Evolutionary conservation across 345 rosid species (phyloP).

Genomic region (Acer negundo): DNA sequence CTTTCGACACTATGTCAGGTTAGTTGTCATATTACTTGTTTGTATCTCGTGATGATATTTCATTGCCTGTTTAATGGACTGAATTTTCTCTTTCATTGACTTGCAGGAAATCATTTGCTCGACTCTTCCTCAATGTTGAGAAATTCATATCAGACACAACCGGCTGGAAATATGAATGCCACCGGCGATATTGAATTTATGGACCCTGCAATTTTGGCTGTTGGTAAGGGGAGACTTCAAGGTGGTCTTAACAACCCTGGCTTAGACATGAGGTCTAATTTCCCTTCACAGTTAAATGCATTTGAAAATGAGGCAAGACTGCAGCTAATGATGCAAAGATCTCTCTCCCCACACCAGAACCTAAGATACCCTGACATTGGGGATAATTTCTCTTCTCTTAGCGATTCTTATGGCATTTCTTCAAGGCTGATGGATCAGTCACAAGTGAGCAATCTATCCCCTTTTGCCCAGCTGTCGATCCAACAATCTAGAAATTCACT

Average conservation of each 20-base stretch:
- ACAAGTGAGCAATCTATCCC: slow-evolving; percentile 50
- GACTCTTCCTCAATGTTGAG: slow-evolving; percentile 54
- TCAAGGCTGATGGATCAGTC: slow-evolving; percentile 67
- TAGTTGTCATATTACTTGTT: slow-evolving; percentile 20
- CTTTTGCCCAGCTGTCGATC: slow-evolving; percentile 50
- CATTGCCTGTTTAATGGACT: slow-evolving; percentile 7
- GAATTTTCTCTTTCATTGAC: background rate
- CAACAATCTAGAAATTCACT: slow-evolving; percentile 59
- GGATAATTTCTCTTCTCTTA: slow-evolving; percentile 52
- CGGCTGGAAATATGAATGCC: slow-evolving; percentile 41
- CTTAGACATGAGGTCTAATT: slow-evolving; percentile 58
- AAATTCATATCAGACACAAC: slow-evolving; percentile 47
- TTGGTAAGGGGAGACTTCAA: slow-evolving; percentile 75
- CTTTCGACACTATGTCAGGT: slow-evolving; percentile 56
- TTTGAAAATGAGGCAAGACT: slow-evolving; percentile 69
- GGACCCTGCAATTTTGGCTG: slow-evolving; percentile 95
- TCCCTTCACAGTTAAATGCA: slow-evolving; percentile 44
- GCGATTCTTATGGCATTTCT: slow-evolving; percentile 55
- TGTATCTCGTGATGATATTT: background rate
- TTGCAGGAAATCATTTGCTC: slow-evolving; percentile 55
- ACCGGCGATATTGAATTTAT: slow-evolving; percentile 74
- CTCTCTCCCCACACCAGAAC: slow-evolving; percentile 59
- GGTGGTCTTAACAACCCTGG: slow-evolving; percentile 53
- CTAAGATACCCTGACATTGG: slow-evolving; percentile 50
- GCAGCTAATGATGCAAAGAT: slow-evolving; percentile 64